These are phyloP conservation scores for Tulasnella sp. DNA, from an alignment of 768 basidiomycete species.

Conservation along the genomic window DNA sequence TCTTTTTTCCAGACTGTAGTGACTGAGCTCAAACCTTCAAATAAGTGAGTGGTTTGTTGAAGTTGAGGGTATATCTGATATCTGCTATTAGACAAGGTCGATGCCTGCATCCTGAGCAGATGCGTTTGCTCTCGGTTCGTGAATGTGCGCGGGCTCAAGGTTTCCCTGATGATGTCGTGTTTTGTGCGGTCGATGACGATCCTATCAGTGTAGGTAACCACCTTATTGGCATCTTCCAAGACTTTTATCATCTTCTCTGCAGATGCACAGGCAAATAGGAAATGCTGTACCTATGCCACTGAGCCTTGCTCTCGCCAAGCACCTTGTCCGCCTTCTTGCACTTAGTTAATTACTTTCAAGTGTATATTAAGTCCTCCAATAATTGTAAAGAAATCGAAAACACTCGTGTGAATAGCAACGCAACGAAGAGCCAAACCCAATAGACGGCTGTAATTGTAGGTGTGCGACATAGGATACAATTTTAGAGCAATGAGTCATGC, in stretches of 20 bases:
- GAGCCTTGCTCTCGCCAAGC: conserved; percentile 50
- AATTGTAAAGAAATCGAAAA: too few relatives aligned
- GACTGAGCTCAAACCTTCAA: conserved; percentile 4
- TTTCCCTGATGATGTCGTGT: conserved; percentile 59
- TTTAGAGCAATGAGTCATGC: too few relatives aligned
- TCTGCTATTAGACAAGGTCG: conserved; percentile 27
- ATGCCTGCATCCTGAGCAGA: conserved; percentile 52
- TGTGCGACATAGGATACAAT: too few relatives aligned
- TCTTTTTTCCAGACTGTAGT: conserved; percentile 12
- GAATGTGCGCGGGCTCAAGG: conserved; percentile 68
- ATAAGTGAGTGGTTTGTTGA: conserved; percentile 9
- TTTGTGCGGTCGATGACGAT: conserved; percentile 35
- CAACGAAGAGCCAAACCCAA: too few relatives aligned
- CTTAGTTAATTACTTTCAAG: too few relatives aligned
- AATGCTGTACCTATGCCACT: conserved; percentile 68
- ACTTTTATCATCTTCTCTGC: conserved; percentile 13
- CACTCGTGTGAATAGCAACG: too few relatives aligned
- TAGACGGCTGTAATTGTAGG: too few relatives aligned
- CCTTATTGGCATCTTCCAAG: not conserved
- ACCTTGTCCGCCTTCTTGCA: too few relatives aligned
- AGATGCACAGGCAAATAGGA: conserved; percentile 70
- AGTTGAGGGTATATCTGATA: conserved; percentile 8
- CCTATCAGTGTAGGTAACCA: conserved; percentile 38
- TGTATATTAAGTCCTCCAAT: too few relatives aligned
- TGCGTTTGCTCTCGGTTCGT: conserved; percentile 49